These are phyloP conservation scores for Auricularia sp. DNA, from an alignment of 768 basidiomycete genomes.

Conservation along the genomic window DNA sequence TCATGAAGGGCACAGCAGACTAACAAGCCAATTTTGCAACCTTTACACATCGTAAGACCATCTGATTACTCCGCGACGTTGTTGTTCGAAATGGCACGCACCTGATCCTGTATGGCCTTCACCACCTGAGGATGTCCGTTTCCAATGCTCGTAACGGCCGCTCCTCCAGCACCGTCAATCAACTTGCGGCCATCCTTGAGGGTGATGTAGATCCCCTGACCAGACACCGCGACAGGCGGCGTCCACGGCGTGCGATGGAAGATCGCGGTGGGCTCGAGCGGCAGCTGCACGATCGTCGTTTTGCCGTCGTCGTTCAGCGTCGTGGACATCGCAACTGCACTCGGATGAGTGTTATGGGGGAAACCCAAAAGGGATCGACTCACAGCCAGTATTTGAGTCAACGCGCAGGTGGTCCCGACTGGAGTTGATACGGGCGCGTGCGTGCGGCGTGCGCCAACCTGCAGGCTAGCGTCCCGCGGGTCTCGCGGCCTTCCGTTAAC, in stretches of 20 bases:
- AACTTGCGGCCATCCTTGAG: conserved; percentile 60
- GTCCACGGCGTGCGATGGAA: conserved; percentile 65
- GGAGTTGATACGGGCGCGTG: neutral
- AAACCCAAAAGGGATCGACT: too few species aligned
- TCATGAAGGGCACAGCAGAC: neutral
- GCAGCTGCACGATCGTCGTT: neutral
- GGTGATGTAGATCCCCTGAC: conserved; percentile 58
- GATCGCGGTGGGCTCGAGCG: conserved; percentile 27
- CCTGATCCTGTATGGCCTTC: conserved; percentile 68
- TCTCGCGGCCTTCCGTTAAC: too few species aligned
- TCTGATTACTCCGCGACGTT: neutral
- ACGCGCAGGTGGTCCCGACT: neutral
- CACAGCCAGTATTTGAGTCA: neutral
- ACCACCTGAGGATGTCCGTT: conserved; percentile 62
- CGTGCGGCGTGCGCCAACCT: neutral
- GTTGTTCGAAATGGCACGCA: conserved; percentile 26
- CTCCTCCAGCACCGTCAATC: conserved; percentile 78
- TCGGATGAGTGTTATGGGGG: too few species aligned
- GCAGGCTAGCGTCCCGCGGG: too few species aligned
- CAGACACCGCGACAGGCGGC: conserved; percentile 58
- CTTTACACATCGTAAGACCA: neutral
- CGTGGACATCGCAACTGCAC: neutral
- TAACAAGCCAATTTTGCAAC: neutral
- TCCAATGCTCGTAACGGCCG: conserved; percentile 74
- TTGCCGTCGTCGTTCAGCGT: neutral